Evolutionary conservation across 2,329 filamentous ascomycete genomes (phyloP), one percentile per base, ranked within the genome.

Genomic region (Xylaria sp.): DNA sequence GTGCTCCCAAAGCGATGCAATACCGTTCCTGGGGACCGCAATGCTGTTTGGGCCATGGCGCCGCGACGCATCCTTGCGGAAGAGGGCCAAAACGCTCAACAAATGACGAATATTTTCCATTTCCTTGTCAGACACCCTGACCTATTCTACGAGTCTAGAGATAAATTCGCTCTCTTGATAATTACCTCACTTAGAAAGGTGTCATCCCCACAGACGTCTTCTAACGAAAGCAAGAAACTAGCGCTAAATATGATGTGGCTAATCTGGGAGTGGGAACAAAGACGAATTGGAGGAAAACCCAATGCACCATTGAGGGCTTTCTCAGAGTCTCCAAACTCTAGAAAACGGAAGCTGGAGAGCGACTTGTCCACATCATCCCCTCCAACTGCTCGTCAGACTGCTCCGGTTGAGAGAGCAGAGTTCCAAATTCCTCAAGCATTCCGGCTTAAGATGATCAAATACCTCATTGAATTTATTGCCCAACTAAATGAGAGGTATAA

Each of bases 71-170:
- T 99, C 32, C 82, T 99, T 24, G 91, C 93, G 3, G 97, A 99
- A 78, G 96, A 99, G 79, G 94, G 93, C 30, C 93, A 96, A 70
- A 99, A 99, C 75, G 86, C 95, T 55, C 94, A 97, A 79, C 96
- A 98, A 81, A 92, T 98, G 82, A 97, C 94, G 61, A 96, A 92
- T 82, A 98, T 99, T 74, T 98, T 98, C 83, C 92, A 98, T 76
- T 99, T 99, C 81, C 85, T 99, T 39, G 95, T 98, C 42, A 89
- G 93, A 65, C 95, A 99, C 78, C 92, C 94, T 0, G 91, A 96
- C 75, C 84, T 99, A 4, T 99, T 99, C 82, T 99, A 97, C 74
- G 95, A 98, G 71, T 94, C 93, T 1, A 87, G 96, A 63, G 96
- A 99, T 72, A 94, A 95, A 76, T 97, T 98, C 72, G 90, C 94